Base-by-base conservation (phyloP, 768 basidiomycete genomes). In the Pleurotus giganteus region DNA sequence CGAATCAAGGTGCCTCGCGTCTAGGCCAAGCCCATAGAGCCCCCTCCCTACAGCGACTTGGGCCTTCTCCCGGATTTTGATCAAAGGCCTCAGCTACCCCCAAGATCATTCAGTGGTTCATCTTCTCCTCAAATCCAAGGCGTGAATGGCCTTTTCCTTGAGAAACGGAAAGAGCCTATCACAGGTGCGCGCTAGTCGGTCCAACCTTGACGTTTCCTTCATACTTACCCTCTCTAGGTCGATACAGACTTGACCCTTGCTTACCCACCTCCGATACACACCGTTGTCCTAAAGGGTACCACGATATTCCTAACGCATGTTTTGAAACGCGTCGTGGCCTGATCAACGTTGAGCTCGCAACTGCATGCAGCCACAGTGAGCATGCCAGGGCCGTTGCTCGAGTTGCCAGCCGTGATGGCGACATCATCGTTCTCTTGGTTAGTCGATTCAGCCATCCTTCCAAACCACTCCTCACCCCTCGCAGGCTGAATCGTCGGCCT, bases 351-450 rank as follows among this genome's bases (percentile, higher is more conserved):
- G 65, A 72, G 31, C 59, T 75, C 11, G 74, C 65, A 8, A 74
- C 75, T 13, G 69, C 68, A 26, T 75, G 76, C 23, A 64, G 66
- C 45, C 69, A 68, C 19, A 58, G 49, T 13, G 61, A 60, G 17
- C 58, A 60, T 5, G 60, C 65, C 4, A 74, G 70, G 56, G 69
- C 74, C n/a, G 68, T 65, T 26, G 68, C 78, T 4, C 58, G 67
- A n/a, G 71, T 76, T 13, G 59, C 63, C 6, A 74, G 63, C 47
- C 68, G 69, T 37, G 65, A 66, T 13, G 74, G 76, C 1, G 62
- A 73, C 53, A 73, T 78, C 21, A 67, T 65, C 32, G 60, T 79
- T 21, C 71, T 71, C n/a, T 45, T 80, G 58, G 77, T 78, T 58
- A 9, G 59, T 9, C 21, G 27, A 39, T 24, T 31, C 17, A 29